Evolutionary conservation across 768 basidiomycete genomes (phyloP).

Genomic region (Amanita muscaria): DNA sequence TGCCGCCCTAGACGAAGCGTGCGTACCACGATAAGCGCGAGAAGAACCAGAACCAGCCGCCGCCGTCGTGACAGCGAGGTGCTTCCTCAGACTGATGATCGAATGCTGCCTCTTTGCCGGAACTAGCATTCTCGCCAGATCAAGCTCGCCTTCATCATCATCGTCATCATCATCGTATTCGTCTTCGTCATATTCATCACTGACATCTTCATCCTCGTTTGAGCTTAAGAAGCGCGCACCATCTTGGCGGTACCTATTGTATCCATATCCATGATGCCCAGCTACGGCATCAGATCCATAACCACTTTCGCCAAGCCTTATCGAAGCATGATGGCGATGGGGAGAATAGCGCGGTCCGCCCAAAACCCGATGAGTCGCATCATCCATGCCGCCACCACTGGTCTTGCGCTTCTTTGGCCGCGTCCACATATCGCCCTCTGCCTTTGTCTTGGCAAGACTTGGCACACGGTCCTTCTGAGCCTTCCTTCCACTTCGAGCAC

Average conservation of each 20-base stretch:
- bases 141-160: slow-evolving; percentile 44
- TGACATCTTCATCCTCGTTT: slow-evolving; percentile 16
- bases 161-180: slow-evolving; percentile 31
- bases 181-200: slow-evolving; percentile 13
- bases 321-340: slow-evolving; percentile 5
- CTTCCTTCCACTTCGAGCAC: slow-evolving; percentile 18
- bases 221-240: slow-evolving; percentile 1
- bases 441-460: slow-evolving; percentile 49
- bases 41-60: neutral
- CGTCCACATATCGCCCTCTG: slow-evolving; percentile 51
- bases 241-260: neutral
- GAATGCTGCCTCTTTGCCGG: slow-evolving; percentile 67
- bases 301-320: slow-evolving; percentile 5
- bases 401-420: slow-evolving; percentile 15
- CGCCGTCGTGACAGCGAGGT: slow-evolving; percentile 26
- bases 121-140: slow-evolving; percentile 58
- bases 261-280: neutral
- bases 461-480: slow-evolving; percentile 38
- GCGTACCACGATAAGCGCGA: too few relatives aligned
- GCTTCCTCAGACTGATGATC: slow-evolving; percentile 61
- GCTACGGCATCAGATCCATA: slow-evolving; percentile 4
- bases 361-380: slow-evolving; percentile 3
- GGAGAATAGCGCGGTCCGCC: neutral
- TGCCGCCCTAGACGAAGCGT: slow-evolving; percentile 1
- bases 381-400: slow-evolving; percentile 6